Base-by-base conservation (phyloP, 192 early-diverging fungal genomes). In the Coemansia sp. region DNA sequence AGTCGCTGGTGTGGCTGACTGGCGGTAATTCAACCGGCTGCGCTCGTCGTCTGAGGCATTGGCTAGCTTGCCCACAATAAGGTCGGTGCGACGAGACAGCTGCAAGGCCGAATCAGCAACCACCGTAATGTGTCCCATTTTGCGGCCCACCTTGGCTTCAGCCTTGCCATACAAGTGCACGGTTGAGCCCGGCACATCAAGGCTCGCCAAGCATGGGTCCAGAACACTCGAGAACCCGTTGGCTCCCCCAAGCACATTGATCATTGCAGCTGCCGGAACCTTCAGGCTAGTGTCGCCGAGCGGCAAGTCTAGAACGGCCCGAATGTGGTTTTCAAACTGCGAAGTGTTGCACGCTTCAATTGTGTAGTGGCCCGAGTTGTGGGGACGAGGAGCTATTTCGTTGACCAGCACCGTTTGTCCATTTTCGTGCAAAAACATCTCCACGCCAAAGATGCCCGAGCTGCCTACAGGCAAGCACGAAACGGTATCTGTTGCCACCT, bases 281-380 rank as follows among this genome's bases (percentile, higher is more conserved):
- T 96, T 97, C 65, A 97, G 81, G 26, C 68, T 78, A 3, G 92
- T 86, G 28, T 82, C 84, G 41, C 95, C 95, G 9, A 99, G 82
- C 7, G 97, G 94, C 51, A 94, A 74, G 46, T 91, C 92, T 6
- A 93, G 81, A 32, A 99, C 90, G 23, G 90, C 90, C 21, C 95
- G 90, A 53, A 99, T 66, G 49, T 92, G 89, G 76, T 92, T 90
- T 62, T 99, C 97, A 65, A 90, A 99, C 76, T 99, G 97, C 28
- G 93, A 96, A 10, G 97, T 99, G 62, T 90, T 77, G 67, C 93
- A 97, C 1, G 95, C 94, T 61, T 99, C 97, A 59, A 92, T 96
- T 8, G 97, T 97, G 67, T 97, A 97, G 68, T 99, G 97, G 64
- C 97, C 97, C 50, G 94, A 96, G 78, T 99, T 99, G 80, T 99